Percentiles rank a stretch among this genome's conserved stretches.
Conservation (phyloP, 306 rosid genomes). For the Geum urbanum region DNA sequence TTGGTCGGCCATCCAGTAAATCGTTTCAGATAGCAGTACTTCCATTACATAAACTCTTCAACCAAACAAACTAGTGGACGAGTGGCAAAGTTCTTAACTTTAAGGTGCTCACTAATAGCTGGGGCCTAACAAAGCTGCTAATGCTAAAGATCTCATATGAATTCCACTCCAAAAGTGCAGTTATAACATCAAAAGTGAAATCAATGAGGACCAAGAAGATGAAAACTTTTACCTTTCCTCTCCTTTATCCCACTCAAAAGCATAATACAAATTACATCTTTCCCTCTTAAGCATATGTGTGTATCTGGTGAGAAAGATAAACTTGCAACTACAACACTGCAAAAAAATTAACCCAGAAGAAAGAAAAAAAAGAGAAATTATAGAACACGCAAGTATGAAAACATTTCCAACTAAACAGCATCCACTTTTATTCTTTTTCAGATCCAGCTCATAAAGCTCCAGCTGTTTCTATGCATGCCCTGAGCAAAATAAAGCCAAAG, state of each 20-base stretch:
- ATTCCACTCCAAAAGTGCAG: conserved; percentile 22
- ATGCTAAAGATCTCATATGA: background rate
- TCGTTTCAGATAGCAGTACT: background rate
- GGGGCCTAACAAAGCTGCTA: background rate
- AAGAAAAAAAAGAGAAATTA: conserved; percentile 39
- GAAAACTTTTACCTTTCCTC: conserved; percentile 22
- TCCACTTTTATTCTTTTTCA: conserved; percentile 36
- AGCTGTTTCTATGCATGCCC: conserved; percentile 40
- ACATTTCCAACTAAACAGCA: conserved; percentile 32
- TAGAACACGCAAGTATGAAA: conserved; percentile 56
- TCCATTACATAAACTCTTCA: background rate
- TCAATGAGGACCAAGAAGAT: conserved; percentile 33
- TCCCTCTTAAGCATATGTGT: conserved; percentile 35
- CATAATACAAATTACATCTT: conserved; percentile 24
- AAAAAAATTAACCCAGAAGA: conserved; percentile 22
- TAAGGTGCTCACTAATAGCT: background rate
- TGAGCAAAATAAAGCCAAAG: conserved; percentile 18
- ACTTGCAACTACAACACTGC: conserved; percentile 26
- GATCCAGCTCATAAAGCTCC: conserved; percentile 61
- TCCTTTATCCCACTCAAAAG: conserved; percentile 22
- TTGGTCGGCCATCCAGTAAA: background rate
- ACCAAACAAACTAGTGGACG: background rate
- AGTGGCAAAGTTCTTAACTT: conserved; percentile 8
- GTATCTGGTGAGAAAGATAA: conserved; percentile 48
- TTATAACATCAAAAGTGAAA: conserved; percentile 31